These are phyloP conservation scores for Hypomontagnella submonticulosa DNA, from an alignment of 495 filamentous ascomycete genomes.

Conservation along the genomic window DNA sequence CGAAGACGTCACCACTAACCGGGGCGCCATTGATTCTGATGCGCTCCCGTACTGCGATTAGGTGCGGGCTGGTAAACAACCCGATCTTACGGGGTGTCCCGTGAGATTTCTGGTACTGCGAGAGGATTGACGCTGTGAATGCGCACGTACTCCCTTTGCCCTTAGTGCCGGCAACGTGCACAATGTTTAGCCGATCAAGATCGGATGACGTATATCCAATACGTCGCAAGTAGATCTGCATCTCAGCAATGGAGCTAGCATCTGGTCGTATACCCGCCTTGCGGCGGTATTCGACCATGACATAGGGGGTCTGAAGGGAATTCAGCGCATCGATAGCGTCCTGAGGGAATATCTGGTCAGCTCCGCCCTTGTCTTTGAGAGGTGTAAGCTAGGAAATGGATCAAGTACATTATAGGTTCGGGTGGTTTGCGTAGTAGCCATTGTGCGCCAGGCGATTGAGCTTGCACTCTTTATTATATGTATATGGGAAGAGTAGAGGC, in stretches of 20 bases:
- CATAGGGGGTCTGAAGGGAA: slow-evolving; percentile 86
- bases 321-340: slow-evolving; percentile 90
- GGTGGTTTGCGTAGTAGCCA: slow-evolving; percentile 37
- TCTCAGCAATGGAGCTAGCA: slow-evolving; percentile 75
- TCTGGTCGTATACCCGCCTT: slow-evolving; percentile 76
- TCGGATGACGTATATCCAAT: slow-evolving; percentile 82
- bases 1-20: slow-evolving; percentile 79
- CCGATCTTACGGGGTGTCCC: slow-evolving; percentile 68
- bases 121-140: slow-evolving; percentile 68
- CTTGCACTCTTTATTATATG: slow-evolving; percentile 18
- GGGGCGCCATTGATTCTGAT: slow-evolving; percentile 84
- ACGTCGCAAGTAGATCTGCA: slow-evolving; percentile 77
- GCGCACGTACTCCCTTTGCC: slow-evolving; percentile 88
- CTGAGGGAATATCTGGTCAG: slow-evolving; percentile 53
- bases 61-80: slow-evolving; percentile 88
- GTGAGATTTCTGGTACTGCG: slow-evolving; percentile 50
- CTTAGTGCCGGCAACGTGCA: slow-evolving; percentile 93
- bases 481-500: slow-evolving; percentile 12
- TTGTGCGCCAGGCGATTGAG: slow-evolving; percentile 36
- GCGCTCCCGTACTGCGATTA: slow-evolving; percentile 87
- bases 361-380: slow-evolving; percentile 2
- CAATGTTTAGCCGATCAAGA: slow-evolving; percentile 75
- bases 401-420: slow-evolving; percentile 45
- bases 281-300: slow-evolving; percentile 77
- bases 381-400: slow-evolving; percentile 11